Percentiles rank a stretch among this genome's conserved stretches.
Evolutionary conservation across 1,284 basidiomycete species (phyloP).

Genomic region (Ustilago vetiveriae): DNA sequence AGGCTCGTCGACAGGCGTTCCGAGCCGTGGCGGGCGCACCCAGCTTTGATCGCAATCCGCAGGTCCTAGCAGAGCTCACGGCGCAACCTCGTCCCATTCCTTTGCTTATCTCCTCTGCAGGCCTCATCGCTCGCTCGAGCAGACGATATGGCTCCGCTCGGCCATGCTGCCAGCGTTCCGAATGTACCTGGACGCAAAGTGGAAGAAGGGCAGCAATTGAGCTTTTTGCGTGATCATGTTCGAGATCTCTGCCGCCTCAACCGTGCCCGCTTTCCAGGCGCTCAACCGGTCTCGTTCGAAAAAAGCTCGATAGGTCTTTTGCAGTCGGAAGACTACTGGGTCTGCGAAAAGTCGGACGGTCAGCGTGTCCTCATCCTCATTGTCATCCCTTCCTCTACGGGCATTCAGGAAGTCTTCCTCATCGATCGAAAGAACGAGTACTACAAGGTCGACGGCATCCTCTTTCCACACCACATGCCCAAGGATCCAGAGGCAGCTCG

Average conservation of each 20-base stretch:
- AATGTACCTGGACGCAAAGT: conserved; percentile 43
- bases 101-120: too few relatives aligned
- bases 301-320: conserved; percentile 46
- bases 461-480: conserved; percentile 74
- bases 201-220: conserved; percentile 28
- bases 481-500: conserved; percentile 16
- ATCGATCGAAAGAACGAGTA: conserved; percentile 95
- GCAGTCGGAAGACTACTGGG: conserved; percentile 77
- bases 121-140: too few relatives aligned
- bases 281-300: conserved; percentile 62
- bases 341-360: conserved; percentile 99
- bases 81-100: neutral
- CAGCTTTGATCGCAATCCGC: conserved; percentile 1
- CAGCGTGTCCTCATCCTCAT: conserved; percentile 88
- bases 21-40: conserved; percentile 12
- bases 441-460: conserved; percentile 75
- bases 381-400: conserved; percentile 70
- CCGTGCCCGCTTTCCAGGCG: conserved; percentile 53
- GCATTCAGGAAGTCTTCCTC: conserved; percentile 73
- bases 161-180: conserved; percentile 41
- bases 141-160: conserved; percentile 41
- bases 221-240: conserved; percentile 41
- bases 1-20: conserved; percentile 6
- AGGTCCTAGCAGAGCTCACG: too few relatives aligned
- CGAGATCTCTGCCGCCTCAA: conserved; percentile 39